Conservation (phyloP, 1,284 basidiomycete species). For the Bjerkandera adusta region DNA sequence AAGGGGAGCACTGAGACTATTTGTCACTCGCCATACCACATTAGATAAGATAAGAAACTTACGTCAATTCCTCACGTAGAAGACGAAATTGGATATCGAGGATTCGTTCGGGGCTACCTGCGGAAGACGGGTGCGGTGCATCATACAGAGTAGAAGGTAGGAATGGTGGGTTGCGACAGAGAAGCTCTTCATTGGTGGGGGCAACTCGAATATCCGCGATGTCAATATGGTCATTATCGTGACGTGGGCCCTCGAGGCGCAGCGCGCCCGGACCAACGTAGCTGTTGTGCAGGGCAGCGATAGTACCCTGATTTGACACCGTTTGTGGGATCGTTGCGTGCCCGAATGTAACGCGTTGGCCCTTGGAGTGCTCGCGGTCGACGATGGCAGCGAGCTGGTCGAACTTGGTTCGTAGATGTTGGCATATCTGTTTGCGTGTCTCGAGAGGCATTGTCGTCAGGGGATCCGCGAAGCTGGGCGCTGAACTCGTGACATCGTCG, state of each 20-base stretch:
- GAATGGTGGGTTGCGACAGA: conserved; percentile 27
- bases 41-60: conserved; percentile 10
- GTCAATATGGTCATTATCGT: conserved; percentile 38
- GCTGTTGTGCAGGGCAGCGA: conserved; percentile 23
- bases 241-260: conserved; percentile 44
- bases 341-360: conserved; percentile 27
- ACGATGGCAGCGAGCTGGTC: conserved; percentile 46
- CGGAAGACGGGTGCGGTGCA: conserved; percentile 34
- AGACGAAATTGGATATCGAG: conserved; percentile 42
- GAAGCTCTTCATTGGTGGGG: conserved; percentile 38
- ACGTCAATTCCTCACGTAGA: conserved; percentile 40
- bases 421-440: conserved; percentile 36
- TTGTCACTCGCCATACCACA: background rate
- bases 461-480: conserved; percentile 38
- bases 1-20: conserved; percentile 42
- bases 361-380: conserved; percentile 33
- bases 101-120: conserved; percentile 31
- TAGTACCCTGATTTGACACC: conserved; percentile 16
- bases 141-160: conserved; percentile 39
- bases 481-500: conserved; percentile 32
- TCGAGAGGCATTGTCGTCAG: conserved; percentile 23
- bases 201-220: conserved; percentile 35
- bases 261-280: conserved; percentile 29
- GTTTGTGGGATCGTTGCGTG: conserved; percentile 25
- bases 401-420: conserved; percentile 38